These are phyloP conservation scores for Aspergillus coremiiformis DNA, from an alignment of 495 filamentous ascomycete species.

Conservation along the genomic window DNA sequence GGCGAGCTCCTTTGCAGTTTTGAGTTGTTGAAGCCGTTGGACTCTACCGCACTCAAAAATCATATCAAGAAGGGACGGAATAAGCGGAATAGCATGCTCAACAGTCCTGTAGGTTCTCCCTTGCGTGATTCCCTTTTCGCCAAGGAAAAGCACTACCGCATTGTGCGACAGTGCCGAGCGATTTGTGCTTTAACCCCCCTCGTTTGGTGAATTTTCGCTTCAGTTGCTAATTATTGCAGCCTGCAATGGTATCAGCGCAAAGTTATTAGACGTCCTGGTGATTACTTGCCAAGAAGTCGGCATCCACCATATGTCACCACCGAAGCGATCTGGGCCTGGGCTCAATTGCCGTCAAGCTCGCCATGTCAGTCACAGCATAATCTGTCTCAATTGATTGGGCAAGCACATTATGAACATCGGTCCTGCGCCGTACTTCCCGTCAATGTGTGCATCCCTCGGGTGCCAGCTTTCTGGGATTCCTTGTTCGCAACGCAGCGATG, in stretches of 20 bases:
- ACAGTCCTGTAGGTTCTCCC: slow-evolving; percentile 70
- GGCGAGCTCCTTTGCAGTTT: slow-evolving; percentile 92
- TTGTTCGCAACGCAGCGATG: slow-evolving; percentile 8
- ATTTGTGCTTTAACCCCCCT: slow-evolving; percentile 13
- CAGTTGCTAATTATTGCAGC: slow-evolving; percentile 28
- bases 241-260: slow-evolving; percentile 42
- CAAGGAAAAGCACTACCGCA: slow-evolving; percentile 19
- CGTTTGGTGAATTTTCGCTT: slow-evolving; percentile 3
- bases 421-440: slow-evolving; percentile 2
- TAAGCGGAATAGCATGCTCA: slow-evolving; percentile 83
- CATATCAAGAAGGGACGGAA: slow-evolving; percentile 98
- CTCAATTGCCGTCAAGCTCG: slow-evolving; percentile 2
- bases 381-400: slow-evolving; percentile 6
- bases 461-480: slow-evolving; percentile 7
- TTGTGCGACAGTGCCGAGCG: slow-evolving; percentile 25
- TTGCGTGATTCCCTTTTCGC: slow-evolving; percentile 19
- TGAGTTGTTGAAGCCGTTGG: slow-evolving; percentile 90
- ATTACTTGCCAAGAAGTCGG: slow-evolving; percentile 18
- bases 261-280: slow-evolving; percentile 31
- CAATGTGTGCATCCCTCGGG: slow-evolving; percentile 8
- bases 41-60: slow-evolving; percentile 94
- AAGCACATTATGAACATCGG: slow-evolving; percentile 4
- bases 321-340: slow-evolving; percentile 14
- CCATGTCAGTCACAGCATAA: slow-evolving; percentile 9
- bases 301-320: slow-evolving; percentile 20